phyloP scores from a whole-genome alignment of 805 yeast genomes.

The Candida pseudoglaebosa region DNA sequence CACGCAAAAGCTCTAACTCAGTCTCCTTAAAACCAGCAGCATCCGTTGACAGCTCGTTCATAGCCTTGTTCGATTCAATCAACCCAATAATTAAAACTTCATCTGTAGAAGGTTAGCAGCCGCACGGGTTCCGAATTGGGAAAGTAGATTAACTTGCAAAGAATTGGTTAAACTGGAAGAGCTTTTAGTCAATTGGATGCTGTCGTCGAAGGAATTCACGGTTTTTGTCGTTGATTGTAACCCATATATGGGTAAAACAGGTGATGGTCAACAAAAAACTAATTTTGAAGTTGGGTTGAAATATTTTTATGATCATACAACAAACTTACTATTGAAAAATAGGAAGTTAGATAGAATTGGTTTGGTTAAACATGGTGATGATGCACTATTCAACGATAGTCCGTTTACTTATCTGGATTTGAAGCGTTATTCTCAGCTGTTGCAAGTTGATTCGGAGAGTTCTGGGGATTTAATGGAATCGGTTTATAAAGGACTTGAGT shows the following conservation, averaged over 20 bases:
- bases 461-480: neutral
- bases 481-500: conserved; percentile 5
- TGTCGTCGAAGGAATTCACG: conserved; percentile 32
- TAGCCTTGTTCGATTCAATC: no score
- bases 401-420: conserved; percentile 6
- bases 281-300: conserved; percentile 34
- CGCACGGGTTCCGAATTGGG: neutral
- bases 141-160: neutral
- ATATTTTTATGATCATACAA: conserved; percentile 40
- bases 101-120: no score
- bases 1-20: neutral
- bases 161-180: no score
- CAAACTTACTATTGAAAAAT: conserved; percentile 21
- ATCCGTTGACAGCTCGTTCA: neutral
- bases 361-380: conserved; percentile 13
- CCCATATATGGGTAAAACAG: conserved; percentile 36
- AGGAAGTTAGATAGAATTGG: conserved; percentile 39
- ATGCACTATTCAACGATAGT: conserved; percentile 7
- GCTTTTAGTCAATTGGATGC: conserved; percentile 6
- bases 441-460: neutral
- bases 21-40: neutral
- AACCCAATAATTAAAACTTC: no score
- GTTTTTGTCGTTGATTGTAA: conserved; percentile 50
- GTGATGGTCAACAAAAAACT: conserved; percentile 35
- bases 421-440: conserved; percentile 2